A percentile compares a stretch with the other conserved stretches of the same genome.
phyloP scores from a whole-genome alignment of 148 eudicot species.

The Rhododendron molle region DNA sequence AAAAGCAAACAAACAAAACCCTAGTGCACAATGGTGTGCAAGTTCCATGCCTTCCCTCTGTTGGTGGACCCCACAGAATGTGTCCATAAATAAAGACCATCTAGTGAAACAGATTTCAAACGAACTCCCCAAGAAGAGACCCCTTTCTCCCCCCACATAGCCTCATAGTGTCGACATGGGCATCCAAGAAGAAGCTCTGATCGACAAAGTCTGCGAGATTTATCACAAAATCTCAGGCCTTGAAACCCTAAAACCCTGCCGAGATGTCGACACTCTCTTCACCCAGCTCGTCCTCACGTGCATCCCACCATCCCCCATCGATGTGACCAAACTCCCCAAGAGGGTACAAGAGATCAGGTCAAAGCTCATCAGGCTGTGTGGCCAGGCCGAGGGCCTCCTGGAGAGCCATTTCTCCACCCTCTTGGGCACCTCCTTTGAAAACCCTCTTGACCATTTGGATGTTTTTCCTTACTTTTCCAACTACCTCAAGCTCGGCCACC shows the following conservation, averaged over 20 bases:
- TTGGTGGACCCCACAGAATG: background rate
- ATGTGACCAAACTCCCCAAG: slow-evolving; percentile 50
- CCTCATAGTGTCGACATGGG: slow-evolving; percentile 42
- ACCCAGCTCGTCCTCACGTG: slow-evolving; percentile 64
- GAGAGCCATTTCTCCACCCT: slow-evolving; percentile 70
- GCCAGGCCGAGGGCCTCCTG: slow-evolving; percentile 72
- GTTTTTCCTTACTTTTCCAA: slow-evolving; percentile 74
- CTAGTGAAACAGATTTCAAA: background rate
- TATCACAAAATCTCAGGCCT: slow-evolving; percentile 45
- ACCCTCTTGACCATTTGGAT: slow-evolving; percentile 62
- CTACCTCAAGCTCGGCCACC: slow-evolving; percentile 64
- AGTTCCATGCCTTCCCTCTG: background rate
- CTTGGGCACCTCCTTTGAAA: slow-evolving; percentile 36
- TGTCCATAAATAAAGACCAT: background rate
- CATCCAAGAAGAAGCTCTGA: slow-evolving; percentile 39
- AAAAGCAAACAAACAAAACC: background rate
- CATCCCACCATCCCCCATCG: slow-evolving; percentile 70
- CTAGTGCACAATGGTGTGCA: background rate
- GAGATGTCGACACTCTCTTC: slow-evolving; percentile 55
- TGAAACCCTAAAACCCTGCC: slow-evolving; percentile 48
- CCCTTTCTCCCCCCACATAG: background rate
- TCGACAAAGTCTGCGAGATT: slow-evolving; percentile 34
- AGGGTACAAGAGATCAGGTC: slow-evolving; percentile 60
- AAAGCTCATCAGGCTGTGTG: slow-evolving; percentile 64
- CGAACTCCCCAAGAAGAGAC: background rate